These are phyloP conservation scores for Boehmeria nivea DNA, from an alignment of 306 rosid genomes.

Conservation along the genomic window DNA sequence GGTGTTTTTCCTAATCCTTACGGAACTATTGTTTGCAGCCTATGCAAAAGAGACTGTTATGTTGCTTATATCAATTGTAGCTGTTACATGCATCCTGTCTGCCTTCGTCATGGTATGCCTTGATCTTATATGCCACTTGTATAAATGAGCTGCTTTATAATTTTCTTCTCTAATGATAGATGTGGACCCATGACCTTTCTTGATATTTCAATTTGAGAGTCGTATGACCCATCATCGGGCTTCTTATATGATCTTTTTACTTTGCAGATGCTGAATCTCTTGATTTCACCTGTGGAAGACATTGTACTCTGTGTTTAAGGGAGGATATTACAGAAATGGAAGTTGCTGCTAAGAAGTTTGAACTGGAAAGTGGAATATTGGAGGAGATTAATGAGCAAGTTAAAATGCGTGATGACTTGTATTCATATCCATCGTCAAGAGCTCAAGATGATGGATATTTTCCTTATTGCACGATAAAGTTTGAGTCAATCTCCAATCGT, in stretches of 20 bases:
- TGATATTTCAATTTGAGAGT: too few species aligned
- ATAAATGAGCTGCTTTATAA: background rate
- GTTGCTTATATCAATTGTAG: slow-evolving; percentile 65
- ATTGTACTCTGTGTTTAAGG: slow-evolving; percentile 50
- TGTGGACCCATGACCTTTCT: too few species aligned
- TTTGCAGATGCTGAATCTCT: slow-evolving; percentile 59
- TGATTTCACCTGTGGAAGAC: slow-evolving; percentile 63
- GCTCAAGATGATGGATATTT: slow-evolving; percentile 60
- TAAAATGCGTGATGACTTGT: slow-evolving; percentile 44
- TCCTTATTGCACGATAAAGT: slow-evolving; percentile 56
- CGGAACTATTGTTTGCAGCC: slow-evolving; percentile 76
- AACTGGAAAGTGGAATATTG: slow-evolving; percentile 50
- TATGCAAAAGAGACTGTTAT: slow-evolving; percentile 91
- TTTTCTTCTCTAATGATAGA: too few species aligned
- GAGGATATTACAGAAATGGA: slow-evolving; percentile 78
- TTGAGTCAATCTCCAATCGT: slow-evolving; percentile 38
- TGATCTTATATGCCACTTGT: slow-evolving; percentile 3
- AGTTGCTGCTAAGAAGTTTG: slow-evolving; percentile 76
- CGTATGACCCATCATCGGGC: too few species aligned
- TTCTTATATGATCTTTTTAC: background rate
- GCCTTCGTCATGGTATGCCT: slow-evolving; percentile 89
- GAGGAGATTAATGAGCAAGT: slow-evolving; percentile 43
- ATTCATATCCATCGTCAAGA: slow-evolving; percentile 49
- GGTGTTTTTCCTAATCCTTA: slow-evolving; percentile 46
- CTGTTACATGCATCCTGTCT: slow-evolving; percentile 69